These are phyloP conservation scores for Beta vulgaris DNA, from an alignment of 148 eudicot genomes.

Conservation along the genomic window DNA sequence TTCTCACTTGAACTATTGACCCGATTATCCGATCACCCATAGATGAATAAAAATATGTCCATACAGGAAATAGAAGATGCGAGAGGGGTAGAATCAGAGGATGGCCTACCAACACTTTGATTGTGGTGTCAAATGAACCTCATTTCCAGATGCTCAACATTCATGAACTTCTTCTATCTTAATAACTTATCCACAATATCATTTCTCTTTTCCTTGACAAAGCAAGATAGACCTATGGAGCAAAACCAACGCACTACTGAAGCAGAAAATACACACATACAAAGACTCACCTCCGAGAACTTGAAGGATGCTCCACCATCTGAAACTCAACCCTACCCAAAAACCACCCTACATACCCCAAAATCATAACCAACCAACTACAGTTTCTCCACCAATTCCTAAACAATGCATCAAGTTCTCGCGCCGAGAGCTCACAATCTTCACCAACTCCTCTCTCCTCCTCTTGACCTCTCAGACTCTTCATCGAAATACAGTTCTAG, in stretches of 20 bases:
- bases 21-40: neutral
- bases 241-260: neutral
- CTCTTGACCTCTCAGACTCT: slow-evolving; percentile 46
- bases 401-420: slow-evolving; percentile 44
- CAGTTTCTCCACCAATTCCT: slow-evolving; percentile 17
- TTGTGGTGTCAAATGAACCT: slow-evolving; percentile 27
- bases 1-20: no score
- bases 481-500: slow-evolving; percentile 21
- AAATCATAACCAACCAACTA: slow-evolving; percentile 22
- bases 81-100: neutral
- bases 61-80: neutral
- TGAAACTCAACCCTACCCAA: slow-evolving; percentile 32
- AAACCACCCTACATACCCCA: slow-evolving; percentile 22
- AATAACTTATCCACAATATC: slow-evolving; percentile 30
- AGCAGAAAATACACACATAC: neutral
- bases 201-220: slow-evolving; percentile 4
- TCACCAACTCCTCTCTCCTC: slow-evolving; percentile 46
- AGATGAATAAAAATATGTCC: neutral
- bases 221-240: neutral
- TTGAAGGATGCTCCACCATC: slow-evolving; percentile 39
- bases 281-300: neutral
- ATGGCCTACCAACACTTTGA: slow-evolving; percentile 31
- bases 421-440: slow-evolving; percentile 56
- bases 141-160: neutral
- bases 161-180: slow-evolving; percentile 10